Evolutionary conservation across 1,284 basidiomycete genomes (phyloP).

Genomic region (Moesziomyces sp.): DNA sequence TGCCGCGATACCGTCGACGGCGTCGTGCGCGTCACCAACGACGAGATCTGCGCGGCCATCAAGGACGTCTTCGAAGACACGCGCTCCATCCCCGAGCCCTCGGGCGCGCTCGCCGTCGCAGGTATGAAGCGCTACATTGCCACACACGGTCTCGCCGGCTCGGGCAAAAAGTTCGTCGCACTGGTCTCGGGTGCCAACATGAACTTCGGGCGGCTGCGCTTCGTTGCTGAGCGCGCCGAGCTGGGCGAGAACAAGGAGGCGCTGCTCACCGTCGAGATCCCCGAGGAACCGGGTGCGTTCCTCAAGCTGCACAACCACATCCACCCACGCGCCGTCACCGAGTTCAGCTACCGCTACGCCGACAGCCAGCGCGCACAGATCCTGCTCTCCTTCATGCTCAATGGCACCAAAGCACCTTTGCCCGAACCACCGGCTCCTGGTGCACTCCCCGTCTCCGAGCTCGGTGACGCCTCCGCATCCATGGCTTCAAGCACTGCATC

Average conservation of each 20-base stretch:
- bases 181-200: conserved; percentile 97
- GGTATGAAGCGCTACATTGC: conserved; percentile 90
- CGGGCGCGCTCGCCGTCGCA: conserved; percentile 93
- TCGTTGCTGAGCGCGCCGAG: conserved; percentile 97
- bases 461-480: neutral
- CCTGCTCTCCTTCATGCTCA: conserved; percentile 88
- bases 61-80: conserved; percentile 92
- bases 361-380: conserved; percentile 76
- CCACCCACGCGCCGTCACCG: conserved; percentile 91
- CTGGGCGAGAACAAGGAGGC: conserved; percentile 95
- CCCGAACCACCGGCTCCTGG: too few species aligned
- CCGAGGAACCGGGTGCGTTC: conserved; percentile 92
- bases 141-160: conserved; percentile 81
- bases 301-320: conserved; percentile 86
- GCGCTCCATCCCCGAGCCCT: conserved; percentile 80
- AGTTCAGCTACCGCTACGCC: conserved; percentile 90
- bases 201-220: conserved; percentile 96
- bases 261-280: conserved; percentile 89
- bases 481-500: conserved; percentile 7
- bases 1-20: conserved; percentile 87
- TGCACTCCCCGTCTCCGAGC: neutral
- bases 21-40: conserved; percentile 87
- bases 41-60: conserved; percentile 98
- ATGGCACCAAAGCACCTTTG: conserved; percentile 53
- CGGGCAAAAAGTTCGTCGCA: conserved; percentile 87